Evolutionary conservation across 768 basidiomycete genomes (phyloP), one percentile per base, ranked within the genome.

Genomic region (Phaffia australis): DNA sequence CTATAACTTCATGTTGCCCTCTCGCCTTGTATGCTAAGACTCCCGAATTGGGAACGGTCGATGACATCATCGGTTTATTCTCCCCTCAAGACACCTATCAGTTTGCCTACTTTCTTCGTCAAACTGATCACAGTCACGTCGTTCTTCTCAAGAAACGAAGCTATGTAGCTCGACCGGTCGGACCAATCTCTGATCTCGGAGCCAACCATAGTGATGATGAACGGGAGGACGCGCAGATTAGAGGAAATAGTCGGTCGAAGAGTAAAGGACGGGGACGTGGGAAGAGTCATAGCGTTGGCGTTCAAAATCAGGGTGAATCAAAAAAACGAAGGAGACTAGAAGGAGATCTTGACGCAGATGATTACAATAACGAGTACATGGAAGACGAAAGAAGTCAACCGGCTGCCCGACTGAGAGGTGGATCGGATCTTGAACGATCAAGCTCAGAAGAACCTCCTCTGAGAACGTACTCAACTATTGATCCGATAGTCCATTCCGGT

Each of bases 101-200:
- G 3, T 67, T 67, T 49, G 52, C 51, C 19, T 67, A 54, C 55
- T 67, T 62, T 49, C 55, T 67, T 19, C 57, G 65, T 15, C 61
- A 46, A 16, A 55, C 60, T 32, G 47, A 56, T 2, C 59, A 67
- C 27, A 54, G 66, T 3, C 66, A 67, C 60, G 48, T 51, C 21
- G 66, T 67, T 23, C 56, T 67, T 23, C 51, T 67, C 60, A 67
- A 67, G 27, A 48, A 62, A 23, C 52, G 55, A 27, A 60, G 54
- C 8, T 67, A 61, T 47, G 66, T 67, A 7, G 35, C 66, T 6
- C 55, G 59, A 18, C n/a, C 55, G 7, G 47, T 64, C 55, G 42
- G 35, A 9, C 63, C 63, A 15, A 25, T 23, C 51, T 5, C 55
- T 35, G 35, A 42, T 42, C 35, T 42, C 11, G 35, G 35, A 42